phyloP scores from a whole-genome alignment of 2,329 filamentous ascomycete genomes.

The Apiospora sp. region DNA sequence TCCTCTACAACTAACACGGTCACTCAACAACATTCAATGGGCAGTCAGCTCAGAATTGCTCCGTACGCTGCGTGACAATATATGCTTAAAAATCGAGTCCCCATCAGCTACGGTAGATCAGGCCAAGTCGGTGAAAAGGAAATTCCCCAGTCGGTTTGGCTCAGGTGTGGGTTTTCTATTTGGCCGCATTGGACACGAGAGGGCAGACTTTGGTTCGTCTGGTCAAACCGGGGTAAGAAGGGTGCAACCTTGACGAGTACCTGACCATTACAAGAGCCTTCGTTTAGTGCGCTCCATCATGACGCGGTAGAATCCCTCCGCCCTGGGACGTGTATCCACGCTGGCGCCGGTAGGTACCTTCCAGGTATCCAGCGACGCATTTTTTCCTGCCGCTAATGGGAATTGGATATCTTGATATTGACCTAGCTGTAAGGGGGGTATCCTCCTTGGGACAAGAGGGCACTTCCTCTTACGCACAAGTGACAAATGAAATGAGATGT shows the following conservation, averaged over 20 bases:
- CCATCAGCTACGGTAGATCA: not conserved
- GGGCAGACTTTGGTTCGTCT: not conserved
- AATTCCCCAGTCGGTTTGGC: not conserved
- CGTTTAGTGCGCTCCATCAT: not conserved
- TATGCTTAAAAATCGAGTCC: not conserved
- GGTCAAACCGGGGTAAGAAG: not conserved
- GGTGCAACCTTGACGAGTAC: conserved; percentile 4
- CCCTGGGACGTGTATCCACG: not conserved
- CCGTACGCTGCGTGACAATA: not conserved
- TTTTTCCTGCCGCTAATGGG: not conserved
- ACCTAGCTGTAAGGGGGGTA: not conserved
- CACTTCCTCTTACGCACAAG: conserved; percentile 7
- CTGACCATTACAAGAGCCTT: not conserved
- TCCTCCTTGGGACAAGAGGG: not conserved
- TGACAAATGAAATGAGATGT: conserved; percentile 7
- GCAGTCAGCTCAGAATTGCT: too few relatives aligned
- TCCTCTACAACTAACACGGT: not conserved
- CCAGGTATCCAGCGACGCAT: conserved; percentile 1
- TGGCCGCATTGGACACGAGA: not conserved
- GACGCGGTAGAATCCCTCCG: conserved; percentile 9
- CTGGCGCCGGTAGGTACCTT: conserved; percentile 6
- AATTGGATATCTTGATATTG: not conserved
- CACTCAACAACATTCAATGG: not conserved
- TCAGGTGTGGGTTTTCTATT: conserved; percentile 17
- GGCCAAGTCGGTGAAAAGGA: not conserved